A percentile compares a stretch with the other conserved stretches of the same genome.
phyloP scores from a whole-genome alignment of 163 green algal genomes.

The Scenedesmus sp. region DNA sequence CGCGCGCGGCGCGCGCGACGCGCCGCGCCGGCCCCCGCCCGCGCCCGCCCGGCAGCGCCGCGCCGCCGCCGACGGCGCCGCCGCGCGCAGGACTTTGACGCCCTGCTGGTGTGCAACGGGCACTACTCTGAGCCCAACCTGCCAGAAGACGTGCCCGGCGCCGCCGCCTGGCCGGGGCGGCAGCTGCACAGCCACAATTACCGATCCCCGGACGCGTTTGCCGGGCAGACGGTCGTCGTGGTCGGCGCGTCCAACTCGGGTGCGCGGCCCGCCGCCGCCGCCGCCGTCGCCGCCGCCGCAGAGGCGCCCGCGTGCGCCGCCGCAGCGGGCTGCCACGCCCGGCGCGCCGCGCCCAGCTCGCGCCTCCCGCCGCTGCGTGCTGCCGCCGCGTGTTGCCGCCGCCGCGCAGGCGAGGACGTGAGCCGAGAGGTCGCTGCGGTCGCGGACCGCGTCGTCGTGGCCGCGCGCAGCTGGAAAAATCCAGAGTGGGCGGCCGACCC shows the following conservation, averaged over 20 bases:
- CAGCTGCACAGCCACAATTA: slow-evolving; percentile 95
- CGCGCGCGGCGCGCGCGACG: no score
- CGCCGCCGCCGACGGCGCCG: no score
- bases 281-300: no score
- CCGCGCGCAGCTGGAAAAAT: slow-evolving; percentile 71
- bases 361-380: neutral
- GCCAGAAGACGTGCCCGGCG: slow-evolving; percentile 64
- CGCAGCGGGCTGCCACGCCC: no score
- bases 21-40: no score
- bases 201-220: slow-evolving; percentile 68
- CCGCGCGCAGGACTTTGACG: slow-evolving; percentile 80
- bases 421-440: slow-evolving; percentile 66
- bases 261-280: neutral
- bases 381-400: neutral
- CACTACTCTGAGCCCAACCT: slow-evolving; percentile 86
- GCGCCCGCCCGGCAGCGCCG: neutral
- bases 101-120: slow-evolving; percentile 81
- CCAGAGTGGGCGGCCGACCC: slow-evolving; percentile 45
- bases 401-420: slow-evolving; percentile 72
- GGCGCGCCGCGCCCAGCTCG: no score
- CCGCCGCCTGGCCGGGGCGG: slow-evolving; percentile 69
- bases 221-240: slow-evolving; percentile 72
- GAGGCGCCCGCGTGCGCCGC: no score
- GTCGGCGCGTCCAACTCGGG: slow-evolving; percentile 65
- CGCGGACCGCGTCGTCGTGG: slow-evolving; percentile 75